A percentile compares a stretch with the other conserved stretches of the same genome.
These are phyloP conservation scores for Cordyceps militaris DNA, from an alignment of 2,329 filamentous ascomycete genomes.

Conservation along the genomic window DNA sequence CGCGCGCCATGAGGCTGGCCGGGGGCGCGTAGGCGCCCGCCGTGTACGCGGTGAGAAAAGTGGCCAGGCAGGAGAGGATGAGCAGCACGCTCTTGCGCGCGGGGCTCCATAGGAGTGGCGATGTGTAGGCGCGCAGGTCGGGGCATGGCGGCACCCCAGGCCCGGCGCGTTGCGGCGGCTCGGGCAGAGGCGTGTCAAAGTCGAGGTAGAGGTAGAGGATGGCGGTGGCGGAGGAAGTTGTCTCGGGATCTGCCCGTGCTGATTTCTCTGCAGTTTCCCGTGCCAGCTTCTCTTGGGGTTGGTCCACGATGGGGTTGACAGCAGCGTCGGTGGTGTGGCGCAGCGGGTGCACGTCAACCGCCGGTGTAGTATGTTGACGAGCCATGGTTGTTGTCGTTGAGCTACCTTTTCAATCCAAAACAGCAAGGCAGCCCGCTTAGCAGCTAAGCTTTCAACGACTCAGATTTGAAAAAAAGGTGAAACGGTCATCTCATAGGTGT, in stretches of 20 bases:
- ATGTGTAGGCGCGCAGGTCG: conserved; percentile 57
- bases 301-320: background rate
- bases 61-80: conserved; percentile 67
- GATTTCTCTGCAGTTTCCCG: background rate
- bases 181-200: conserved; percentile 32
- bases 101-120: conserved; percentile 67
- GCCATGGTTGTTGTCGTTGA: background rate
- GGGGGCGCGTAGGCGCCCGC: conserved; percentile 75
- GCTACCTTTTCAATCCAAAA: too few relatives aligned
- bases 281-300: background rate
- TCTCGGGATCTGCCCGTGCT: background rate
- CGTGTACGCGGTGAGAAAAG: conserved; percentile 69
- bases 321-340: background rate
- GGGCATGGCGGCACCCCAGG: conserved; percentile 49
- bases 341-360: background rate
- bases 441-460: background rate
- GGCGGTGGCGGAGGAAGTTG: conserved; percentile 14
- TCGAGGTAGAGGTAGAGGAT: conserved; percentile 36
- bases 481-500: too few relatives aligned
- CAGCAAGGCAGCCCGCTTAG: background rate
- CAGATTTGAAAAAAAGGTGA: too few relatives aligned
- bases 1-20: conserved; percentile 53
- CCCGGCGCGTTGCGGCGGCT: conserved; percentile 19
- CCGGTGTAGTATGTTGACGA: background rate
- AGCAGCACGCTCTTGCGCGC: conserved; percentile 65